Conservation (phyloP, 176 grass and related monocot species). For the Triticum dicoccoides region DNA sequence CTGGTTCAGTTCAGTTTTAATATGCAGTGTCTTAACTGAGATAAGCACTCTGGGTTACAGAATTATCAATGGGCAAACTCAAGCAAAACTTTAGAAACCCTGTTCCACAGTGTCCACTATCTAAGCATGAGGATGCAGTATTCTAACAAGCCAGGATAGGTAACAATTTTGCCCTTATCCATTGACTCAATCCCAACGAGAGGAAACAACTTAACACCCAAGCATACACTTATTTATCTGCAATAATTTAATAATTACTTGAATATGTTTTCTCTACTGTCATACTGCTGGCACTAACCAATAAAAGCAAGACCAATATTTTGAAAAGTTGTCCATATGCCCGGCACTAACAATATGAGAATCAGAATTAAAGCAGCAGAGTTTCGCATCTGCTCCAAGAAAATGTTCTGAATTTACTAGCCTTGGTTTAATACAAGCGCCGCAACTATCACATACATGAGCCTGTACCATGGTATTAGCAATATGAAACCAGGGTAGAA, state of each 20-base stretch:
- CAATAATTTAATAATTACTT: neutral
- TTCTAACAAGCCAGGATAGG: neutral
- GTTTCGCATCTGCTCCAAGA: neutral
- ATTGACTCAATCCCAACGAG: no score
- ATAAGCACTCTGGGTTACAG: neutral
- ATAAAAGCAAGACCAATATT: neutral
- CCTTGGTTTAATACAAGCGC: neutral
- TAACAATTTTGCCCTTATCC: no score
- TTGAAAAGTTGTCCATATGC: neutral
- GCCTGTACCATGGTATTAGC: slow-evolving; percentile 2
- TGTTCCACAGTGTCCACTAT: neutral
- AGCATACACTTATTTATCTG: no score
- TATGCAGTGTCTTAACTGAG: neutral
- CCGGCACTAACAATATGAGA: neutral
- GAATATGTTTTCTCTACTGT: neutral
- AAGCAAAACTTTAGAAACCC: neutral
- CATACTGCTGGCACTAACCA: neutral
- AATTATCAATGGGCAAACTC: neutral
- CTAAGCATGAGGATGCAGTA: neutral
- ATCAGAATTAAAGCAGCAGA: neutral
- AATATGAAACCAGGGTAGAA: neutral
- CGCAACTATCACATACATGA: neutral
- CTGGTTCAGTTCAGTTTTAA: neutral
- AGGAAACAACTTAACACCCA: no score
- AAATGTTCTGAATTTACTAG: neutral